Evolutionary conservation across 768 basidiomycete genomes (phyloP).

Genomic region (Lactarius pseudohatsudake): DNA sequence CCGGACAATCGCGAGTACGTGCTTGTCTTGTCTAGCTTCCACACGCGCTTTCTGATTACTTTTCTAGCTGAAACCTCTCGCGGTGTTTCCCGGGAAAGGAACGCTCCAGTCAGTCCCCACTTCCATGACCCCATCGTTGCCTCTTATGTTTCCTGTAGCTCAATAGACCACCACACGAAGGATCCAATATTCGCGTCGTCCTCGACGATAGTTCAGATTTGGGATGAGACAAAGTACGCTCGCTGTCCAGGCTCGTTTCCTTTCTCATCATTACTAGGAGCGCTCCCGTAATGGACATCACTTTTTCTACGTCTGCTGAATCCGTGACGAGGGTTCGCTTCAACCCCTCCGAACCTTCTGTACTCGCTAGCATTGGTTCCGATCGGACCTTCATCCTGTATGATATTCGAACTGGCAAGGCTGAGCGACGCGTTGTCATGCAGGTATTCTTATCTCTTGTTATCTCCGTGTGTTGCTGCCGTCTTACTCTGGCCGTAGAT

Average conservation of each 20-base stretch:
- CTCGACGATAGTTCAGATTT: constrained; percentile 90
- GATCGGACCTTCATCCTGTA: constrained; percentile 96
- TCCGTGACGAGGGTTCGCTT: constrained; percentile 87
- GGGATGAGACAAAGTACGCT: constrained; percentile 95
- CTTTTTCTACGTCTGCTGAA: constrained; percentile 84
- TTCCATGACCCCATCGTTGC: not conserved
- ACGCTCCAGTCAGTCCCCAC: constrained; percentile 52
- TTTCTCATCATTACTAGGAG: constrained; percentile 48
- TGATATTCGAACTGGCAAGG: constrained; percentile 95
- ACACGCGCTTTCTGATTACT: constrained; percentile 1
- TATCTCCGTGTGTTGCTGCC: not conserved
- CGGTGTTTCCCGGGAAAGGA: constrained; percentile 77
- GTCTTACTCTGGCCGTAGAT: constrained; percentile 48
- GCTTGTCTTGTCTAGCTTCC: not conserved
- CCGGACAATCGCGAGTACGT: constrained; percentile 42
- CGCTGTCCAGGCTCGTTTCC: not conserved
- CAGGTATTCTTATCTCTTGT: constrained; percentile 49
- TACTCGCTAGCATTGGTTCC: constrained; percentile 92
- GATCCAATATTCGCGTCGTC: constrained; percentile 93
- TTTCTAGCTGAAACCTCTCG: constrained; percentile 45
- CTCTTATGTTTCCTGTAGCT: constrained; percentile 45
- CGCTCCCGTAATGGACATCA: constrained; percentile 81
- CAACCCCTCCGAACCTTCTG: constrained; percentile 91
- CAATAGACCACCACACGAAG: constrained; percentile 90
- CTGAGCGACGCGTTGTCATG: constrained; percentile 89